Conservation (phyloP, 257 asterid species). For the Echium plantagineum region DNA sequence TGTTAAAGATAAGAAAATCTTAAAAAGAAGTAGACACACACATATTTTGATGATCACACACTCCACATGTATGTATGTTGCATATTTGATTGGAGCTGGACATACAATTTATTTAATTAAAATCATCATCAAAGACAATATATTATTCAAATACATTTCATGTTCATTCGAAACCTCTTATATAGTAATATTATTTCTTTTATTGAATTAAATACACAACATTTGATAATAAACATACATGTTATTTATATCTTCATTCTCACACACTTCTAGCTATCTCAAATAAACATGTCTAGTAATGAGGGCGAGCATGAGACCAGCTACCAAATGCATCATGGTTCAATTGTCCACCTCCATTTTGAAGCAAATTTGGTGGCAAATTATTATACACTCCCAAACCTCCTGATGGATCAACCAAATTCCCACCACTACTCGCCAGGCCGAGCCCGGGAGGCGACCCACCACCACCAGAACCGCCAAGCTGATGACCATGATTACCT, state of each 20-base stretch:
- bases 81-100: too few species aligned
- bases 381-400: constrained; percentile 1
- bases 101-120: too few species aligned
- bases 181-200: too few species aligned
- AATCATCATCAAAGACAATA: too few species aligned
- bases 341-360: constrained; percentile 5
- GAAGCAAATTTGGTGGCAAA: constrained; percentile 6
- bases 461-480: not conserved
- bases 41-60: too few species aligned
- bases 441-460: constrained; percentile 3
- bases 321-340: not conserved
- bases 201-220: not conserved
- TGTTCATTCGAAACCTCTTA: not conserved
- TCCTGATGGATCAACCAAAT: constrained; percentile 2
- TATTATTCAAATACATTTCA: not conserved
- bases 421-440: not conserved
- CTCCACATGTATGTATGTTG: too few species aligned
- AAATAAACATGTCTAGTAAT: not conserved
- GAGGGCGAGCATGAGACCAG: constrained; percentile 8
- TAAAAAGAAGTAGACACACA: too few species aligned
- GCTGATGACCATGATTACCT: not conserved
- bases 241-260: too few species aligned
- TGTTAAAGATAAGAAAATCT: too few species aligned
- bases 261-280: not conserved
- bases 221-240: not conserved